These are phyloP conservation scores for Arthrobotrys sphaeroides DNA, from an alignment of 2,329 filamentous ascomycete species.

Conservation along the genomic window DNA sequence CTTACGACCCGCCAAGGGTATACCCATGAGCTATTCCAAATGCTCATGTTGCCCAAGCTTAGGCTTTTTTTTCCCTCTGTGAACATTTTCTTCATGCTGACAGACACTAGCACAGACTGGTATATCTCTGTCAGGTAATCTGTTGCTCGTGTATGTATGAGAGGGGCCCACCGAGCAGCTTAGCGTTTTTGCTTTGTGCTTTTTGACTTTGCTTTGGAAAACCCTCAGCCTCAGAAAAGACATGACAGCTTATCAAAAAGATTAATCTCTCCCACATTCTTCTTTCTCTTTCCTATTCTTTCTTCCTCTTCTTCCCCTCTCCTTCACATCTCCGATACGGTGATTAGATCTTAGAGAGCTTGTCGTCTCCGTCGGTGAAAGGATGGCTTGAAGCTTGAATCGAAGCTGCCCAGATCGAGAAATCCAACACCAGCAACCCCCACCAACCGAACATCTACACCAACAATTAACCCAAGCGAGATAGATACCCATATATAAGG, in stretches of 20 bases:
- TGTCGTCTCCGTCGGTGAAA: neutral
- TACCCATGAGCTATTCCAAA: constrained; percentile 41
- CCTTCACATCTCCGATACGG: neutral
- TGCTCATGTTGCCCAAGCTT: constrained; percentile 2
- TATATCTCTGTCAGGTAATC: neutral
- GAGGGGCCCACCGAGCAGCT: neutral
- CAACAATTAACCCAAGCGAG: neutral
- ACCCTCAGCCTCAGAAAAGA: constrained; percentile 31
- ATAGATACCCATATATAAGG: neutral
- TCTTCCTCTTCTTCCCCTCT: neutral
- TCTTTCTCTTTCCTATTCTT: neutral
- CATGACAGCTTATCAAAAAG: constrained; percentile 13
- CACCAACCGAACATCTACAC: neutral
- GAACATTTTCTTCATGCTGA: too few species aligned
- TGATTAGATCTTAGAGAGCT: neutral
- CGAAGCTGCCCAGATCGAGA: constrained; percentile 4
- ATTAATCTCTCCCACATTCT: constrained; percentile 1
- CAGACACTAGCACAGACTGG: constrained; percentile 5
- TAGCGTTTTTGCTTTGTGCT: constrained; percentile 19
- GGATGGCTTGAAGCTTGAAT: constrained; percentile 24
- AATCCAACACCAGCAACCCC: constrained; percentile 13
- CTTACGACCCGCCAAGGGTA: constrained; percentile 27
- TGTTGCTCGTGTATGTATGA: neutral
- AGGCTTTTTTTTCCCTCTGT: too few species aligned
- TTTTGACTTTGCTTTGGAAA: neutral